Percentiles rank a stretch among this genome's conserved stretches.
Conservation (phyloP, 805 yeast species). For the Candida orba region DNA sequence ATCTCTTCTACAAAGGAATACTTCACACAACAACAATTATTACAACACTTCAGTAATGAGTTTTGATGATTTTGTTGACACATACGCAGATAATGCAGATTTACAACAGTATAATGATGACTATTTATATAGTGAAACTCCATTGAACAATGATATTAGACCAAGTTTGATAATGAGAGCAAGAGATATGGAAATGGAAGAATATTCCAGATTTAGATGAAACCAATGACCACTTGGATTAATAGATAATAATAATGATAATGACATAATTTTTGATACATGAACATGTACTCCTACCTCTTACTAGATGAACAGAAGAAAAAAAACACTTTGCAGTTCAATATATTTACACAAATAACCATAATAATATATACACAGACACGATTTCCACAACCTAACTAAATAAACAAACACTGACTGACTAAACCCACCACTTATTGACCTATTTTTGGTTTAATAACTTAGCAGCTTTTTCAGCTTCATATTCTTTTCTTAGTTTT, state of each 20-base stretch:
- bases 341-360: no score
- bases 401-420: background rate
- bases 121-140: background rate
- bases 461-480: slow-evolving; percentile 28
- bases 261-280: no score
- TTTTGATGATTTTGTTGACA: background rate
- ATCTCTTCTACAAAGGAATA: background rate
- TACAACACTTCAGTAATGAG: background rate
- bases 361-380: no score
- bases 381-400: background rate
- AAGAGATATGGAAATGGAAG: slow-evolving; percentile 19
- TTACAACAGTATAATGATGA: background rate
- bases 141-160: slow-evolving; percentile 9
- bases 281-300: no score
- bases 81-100: slow-evolving; percentile 1
- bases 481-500: slow-evolving; percentile 66
- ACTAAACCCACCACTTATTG: no score
- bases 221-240: no score
- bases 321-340: no score
- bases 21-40: no score
- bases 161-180: slow-evolving; percentile 18
- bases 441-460: background rate
- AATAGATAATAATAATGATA: no score
- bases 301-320: no score
- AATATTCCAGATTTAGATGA: slow-evolving; percentile 11